Percentiles rank a stretch among this genome's conserved stretches.
phyloP scores from a whole-genome alignment of 257 asterid species.

The Salvia hispanica region DNA sequence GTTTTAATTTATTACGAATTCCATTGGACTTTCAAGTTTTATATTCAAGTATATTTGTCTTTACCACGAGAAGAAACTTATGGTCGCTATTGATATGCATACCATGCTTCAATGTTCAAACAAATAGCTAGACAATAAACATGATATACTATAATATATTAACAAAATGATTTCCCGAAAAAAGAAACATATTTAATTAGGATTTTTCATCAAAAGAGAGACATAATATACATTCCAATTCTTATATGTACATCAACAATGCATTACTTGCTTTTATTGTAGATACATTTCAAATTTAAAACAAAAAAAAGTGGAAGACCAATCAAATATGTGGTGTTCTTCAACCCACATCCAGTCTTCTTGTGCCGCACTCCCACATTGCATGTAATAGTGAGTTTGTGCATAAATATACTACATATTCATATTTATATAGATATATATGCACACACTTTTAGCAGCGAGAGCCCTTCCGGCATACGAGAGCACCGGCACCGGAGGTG shows the following conservation, averaged over 20 bases:
- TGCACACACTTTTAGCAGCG: slow-evolving; percentile 35
- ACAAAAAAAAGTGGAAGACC: background rate
- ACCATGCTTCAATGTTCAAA: no score
- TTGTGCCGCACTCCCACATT: slow-evolving; percentile 14
- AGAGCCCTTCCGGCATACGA: slow-evolving; percentile 49
- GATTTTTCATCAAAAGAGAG: no score
- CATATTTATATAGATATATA: no score
- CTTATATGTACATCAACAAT: background rate
- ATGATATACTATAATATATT: no score
- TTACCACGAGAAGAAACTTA: no score
- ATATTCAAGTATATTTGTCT: no score
- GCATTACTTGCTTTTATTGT: background rate
- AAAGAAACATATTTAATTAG: no score
- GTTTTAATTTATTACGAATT: no score
- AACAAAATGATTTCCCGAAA: no score
- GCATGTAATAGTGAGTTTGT: background rate
- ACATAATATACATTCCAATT: background rate
- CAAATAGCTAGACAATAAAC: no score
- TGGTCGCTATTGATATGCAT: no score
- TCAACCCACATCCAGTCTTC: background rate
- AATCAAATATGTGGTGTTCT: slow-evolving; percentile 7
- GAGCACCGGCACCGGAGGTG: slow-evolving; percentile 50
- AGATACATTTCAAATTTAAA: background rate
- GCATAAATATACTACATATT: background rate
- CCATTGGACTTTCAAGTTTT: no score